Evolutionary conservation across 202 grass and related monocot genomes (phyloP).

Genomic region (Eragrostis tef): DNA sequence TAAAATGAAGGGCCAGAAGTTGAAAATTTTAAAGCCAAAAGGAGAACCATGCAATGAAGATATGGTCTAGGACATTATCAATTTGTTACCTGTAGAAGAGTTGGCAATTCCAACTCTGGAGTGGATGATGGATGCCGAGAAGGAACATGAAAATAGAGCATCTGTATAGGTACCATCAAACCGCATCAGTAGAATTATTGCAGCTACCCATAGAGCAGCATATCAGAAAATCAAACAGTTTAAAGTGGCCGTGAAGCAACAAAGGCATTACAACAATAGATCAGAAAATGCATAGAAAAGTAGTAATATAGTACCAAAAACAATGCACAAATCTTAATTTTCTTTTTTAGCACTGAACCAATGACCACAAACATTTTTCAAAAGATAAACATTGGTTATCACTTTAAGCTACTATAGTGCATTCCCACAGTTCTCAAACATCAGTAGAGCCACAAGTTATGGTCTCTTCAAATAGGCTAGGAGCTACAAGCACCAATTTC

Average conservation of each 20-base stretch:
- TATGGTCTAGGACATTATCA: not conserved
- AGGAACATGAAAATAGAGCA: constrained; percentile 91
- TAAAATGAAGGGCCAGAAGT: not conserved
- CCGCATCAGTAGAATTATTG: constrained; percentile 36
- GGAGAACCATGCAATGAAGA: constrained; percentile 14
- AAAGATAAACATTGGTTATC: not conserved
- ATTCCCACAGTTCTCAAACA: not conserved
- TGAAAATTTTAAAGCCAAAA: constrained; percentile 33
- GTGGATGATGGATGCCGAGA: constrained; percentile 79
- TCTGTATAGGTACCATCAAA: constrained; percentile 57
- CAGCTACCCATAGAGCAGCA: constrained; percentile 3
- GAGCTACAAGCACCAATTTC: not conserved
- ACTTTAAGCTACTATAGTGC: not conserved
- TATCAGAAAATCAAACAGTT: constrained; percentile 17
- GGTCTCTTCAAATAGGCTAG: not conserved
- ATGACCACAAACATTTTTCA: not conserved
- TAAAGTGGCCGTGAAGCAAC: constrained; percentile 28
- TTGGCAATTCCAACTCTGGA: constrained; percentile 79
- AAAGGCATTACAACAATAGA: constrained; percentile 23
- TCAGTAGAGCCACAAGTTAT: not conserved
- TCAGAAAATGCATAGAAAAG: not conserved
- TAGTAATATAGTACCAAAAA: not conserved
- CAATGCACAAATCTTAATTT: not conserved
- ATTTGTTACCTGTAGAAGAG: constrained; percentile 79
- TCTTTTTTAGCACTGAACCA: not conserved